These are phyloP conservation scores for Russula dissimulans DNA, from an alignment of 768 basidiomycete species.

Conservation along the genomic window DNA sequence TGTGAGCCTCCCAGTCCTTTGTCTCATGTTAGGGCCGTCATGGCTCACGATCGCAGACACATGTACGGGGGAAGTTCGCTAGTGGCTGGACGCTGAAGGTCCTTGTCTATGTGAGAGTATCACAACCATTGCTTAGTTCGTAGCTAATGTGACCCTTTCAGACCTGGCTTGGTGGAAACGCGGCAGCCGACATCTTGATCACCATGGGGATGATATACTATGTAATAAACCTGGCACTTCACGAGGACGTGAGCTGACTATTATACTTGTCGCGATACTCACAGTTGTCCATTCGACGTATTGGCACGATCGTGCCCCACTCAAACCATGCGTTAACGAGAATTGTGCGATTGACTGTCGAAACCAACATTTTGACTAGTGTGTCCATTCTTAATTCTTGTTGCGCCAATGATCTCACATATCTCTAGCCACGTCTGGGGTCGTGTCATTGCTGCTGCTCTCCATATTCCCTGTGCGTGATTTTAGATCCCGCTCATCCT, in stretches of 20 bases:
- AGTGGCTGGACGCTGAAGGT: background rate
- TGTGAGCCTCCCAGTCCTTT: background rate
- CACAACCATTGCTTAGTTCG: too few species aligned
- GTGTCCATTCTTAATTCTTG: background rate
- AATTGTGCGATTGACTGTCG: conserved; percentile 1
- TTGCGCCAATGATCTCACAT: background rate
- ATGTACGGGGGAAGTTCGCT: background rate
- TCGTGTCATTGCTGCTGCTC: background rate
- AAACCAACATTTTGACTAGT: conserved; percentile 8
- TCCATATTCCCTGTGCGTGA: background rate
- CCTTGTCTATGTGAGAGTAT: background rate
- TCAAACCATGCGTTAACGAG: background rate
- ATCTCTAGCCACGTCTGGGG: background rate
- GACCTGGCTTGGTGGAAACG: conserved; percentile 6
- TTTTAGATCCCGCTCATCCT: too few species aligned
- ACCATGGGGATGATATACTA: background rate
- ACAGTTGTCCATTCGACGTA: background rate
- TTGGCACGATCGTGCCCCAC: background rate
- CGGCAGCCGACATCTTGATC: background rate
- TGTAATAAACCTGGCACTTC: background rate
- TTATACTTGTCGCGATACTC: background rate
- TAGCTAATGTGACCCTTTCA: background rate
- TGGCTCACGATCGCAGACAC: background rate
- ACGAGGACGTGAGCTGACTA: background rate
- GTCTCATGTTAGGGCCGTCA: too few species aligned